phyloP scores from a whole-genome alignment of 192 early-diverging fungal species.

The Fimicolochytrium jonesii region DNA sequence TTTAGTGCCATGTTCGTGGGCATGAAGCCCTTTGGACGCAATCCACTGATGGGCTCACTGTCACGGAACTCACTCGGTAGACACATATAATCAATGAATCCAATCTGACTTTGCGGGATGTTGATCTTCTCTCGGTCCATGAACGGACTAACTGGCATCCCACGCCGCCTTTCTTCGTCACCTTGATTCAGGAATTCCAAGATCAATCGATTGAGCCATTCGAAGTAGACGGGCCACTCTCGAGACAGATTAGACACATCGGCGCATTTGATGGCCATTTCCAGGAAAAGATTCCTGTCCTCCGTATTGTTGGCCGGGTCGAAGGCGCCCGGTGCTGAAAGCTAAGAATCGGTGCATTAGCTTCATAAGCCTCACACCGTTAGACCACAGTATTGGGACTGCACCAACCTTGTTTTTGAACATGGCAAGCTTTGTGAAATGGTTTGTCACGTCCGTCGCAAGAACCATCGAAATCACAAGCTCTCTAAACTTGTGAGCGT shows the following conservation, averaged over 20 bases:
- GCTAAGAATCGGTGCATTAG: slow-evolving; percentile 2
- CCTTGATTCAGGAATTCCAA: slow-evolving; percentile 53
- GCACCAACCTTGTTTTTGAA: slow-evolving; percentile 46
- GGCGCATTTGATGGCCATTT: slow-evolving; percentile 52
- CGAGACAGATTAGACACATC: slow-evolving; percentile 55
- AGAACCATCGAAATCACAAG: slow-evolving; percentile 43
- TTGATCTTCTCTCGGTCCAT: slow-evolving; percentile 49
- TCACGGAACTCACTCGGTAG: slow-evolving; percentile 7
- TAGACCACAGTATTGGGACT: neutral
- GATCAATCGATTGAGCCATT: slow-evolving; percentile 49
- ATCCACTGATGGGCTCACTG: neutral
- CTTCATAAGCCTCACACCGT: too few species aligned
- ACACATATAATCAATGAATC: slow-evolving; percentile 53
- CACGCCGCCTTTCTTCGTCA: slow-evolving; percentile 42
- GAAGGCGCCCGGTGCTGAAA: slow-evolving; percentile 5
- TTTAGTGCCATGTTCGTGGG: neutral
- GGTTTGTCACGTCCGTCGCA: slow-evolving; percentile 50
- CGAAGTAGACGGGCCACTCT: slow-evolving; percentile 23
- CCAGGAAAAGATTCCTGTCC: slow-evolving; percentile 30
- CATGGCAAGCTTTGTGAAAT: slow-evolving; percentile 41
- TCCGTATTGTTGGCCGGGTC: slow-evolving; percentile 10
- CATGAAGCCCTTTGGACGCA: neutral
- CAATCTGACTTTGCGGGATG: slow-evolving; percentile 56
- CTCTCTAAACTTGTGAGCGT: slow-evolving; percentile 35
- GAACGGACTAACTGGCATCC: slow-evolving; percentile 45